phyloP scores from a whole-genome alignment of 1,284 basidiomycete species.

The Golubevia pallescens region DNA sequence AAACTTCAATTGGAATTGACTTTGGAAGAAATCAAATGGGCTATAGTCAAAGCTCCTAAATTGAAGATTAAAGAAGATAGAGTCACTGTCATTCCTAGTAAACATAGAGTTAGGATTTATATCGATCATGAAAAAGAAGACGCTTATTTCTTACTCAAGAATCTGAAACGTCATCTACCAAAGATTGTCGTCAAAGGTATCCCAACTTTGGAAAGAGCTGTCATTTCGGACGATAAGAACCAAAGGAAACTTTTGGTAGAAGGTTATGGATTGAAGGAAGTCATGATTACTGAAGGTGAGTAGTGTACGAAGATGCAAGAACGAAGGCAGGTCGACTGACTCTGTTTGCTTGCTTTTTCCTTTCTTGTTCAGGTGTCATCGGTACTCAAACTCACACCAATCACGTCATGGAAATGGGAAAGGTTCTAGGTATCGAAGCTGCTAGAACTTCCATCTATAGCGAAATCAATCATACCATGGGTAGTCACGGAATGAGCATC shows the following conservation, averaged over 20 bases:
- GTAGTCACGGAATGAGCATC: slow-evolving; percentile 95
- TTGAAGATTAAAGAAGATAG: slow-evolving; percentile 85
- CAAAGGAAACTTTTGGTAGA: slow-evolving; percentile 66
- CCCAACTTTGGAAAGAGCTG: slow-evolving; percentile 46
- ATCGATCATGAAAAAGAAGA: slow-evolving; percentile 14
- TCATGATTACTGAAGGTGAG: slow-evolving; percentile 94
- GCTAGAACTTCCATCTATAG: slow-evolving; percentile 58
- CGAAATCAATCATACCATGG: slow-evolving; percentile 92
- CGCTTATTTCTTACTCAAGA: slow-evolving; percentile 52
- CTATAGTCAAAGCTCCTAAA: slow-evolving; percentile 84
- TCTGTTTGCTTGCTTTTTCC: background rate
- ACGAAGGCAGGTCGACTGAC: background rate
- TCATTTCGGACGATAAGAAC: slow-evolving; percentile 61
- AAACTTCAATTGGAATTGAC: slow-evolving; percentile 93
- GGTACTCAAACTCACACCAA: slow-evolving; percentile 59
- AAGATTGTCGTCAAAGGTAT: slow-evolving; percentile 61
- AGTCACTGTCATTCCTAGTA: background rate
- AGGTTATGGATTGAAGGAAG: slow-evolving; percentile 95
- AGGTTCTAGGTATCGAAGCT: slow-evolving; percentile 60
- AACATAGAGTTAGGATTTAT: too few relatives aligned
- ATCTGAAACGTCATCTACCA: slow-evolving; percentile 55
- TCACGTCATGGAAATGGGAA: slow-evolving; percentile 63
- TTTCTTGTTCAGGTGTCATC: slow-evolving; percentile 24
- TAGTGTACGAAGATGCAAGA: slow-evolving; percentile 69
- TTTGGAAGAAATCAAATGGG: slow-evolving; percentile 89